Evolutionary conservation across 2,329 filamentous ascomycete genomes (phyloP).

Genomic region (Xylaria sp.): DNA sequence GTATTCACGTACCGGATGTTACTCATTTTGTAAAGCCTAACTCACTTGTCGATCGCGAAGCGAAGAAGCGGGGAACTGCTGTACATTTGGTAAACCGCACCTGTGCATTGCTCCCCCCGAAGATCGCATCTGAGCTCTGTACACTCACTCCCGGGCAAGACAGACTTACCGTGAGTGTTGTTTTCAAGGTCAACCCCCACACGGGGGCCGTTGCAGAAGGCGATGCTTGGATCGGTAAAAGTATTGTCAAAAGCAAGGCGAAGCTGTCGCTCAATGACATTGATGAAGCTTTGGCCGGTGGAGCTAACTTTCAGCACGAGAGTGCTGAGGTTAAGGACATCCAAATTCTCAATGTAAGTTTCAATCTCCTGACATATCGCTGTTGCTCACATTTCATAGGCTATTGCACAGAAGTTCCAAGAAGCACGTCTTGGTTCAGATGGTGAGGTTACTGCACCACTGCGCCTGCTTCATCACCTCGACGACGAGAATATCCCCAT

Average conservation of each 20-base stretch:
- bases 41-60: slow-evolving; percentile 94
- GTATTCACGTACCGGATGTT: slow-evolving; percentile 93
- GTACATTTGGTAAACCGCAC: slow-evolving; percentile 93
- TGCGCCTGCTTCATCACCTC: slow-evolving; percentile 90
- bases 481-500: slow-evolving; percentile 99
- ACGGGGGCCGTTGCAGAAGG: slow-evolving; percentile 84
- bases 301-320: slow-evolving; percentile 70
- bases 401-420: slow-evolving; percentile 88
- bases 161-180: slow-evolving; percentile 88
- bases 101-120: slow-evolving; percentile 88
- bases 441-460: slow-evolving; percentile 80
- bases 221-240: slow-evolving; percentile 93
- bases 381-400: slow-evolving; percentile 56
- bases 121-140: slow-evolving; percentile 87
- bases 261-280: slow-evolving; percentile 88
- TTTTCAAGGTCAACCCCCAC: slow-evolving; percentile 88
- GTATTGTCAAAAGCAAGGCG: slow-evolving; percentile 90
- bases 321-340: slow-evolving; percentile 79
- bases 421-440: slow-evolving; percentile 86
- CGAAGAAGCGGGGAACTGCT: slow-evolving; percentile 96
- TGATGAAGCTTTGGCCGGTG: slow-evolving; percentile 79
- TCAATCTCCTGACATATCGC: not conserved
- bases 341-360: slow-evolving; percentile 77
- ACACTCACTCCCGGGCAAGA: slow-evolving; percentile 89
- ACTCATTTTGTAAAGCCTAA: slow-evolving; percentile 97